A percentile compares a stretch with the other conserved stretches of the same genome.
phyloP scores from a whole-genome alignment of 2,329 filamentous ascomycete genomes.

The Falciphora oryzae region DNA sequence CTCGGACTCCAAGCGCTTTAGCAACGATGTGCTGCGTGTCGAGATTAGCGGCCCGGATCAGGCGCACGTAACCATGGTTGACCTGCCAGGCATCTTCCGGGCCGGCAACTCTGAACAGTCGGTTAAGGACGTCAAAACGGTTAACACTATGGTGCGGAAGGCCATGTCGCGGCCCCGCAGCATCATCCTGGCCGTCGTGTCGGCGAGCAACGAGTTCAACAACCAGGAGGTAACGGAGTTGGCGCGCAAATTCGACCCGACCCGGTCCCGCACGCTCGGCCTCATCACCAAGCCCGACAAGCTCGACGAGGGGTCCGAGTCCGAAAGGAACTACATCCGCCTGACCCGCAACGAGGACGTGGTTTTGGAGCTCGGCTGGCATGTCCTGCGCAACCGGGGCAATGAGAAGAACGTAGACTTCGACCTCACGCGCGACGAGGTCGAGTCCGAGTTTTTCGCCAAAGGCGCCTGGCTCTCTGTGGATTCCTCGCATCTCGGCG shows the following conservation, averaged over 20 bases:
- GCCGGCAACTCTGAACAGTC: no score
- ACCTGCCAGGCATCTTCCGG: slow-evolving; percentile 52
- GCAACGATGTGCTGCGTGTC: slow-evolving; percentile 39
- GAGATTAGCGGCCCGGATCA: slow-evolving; percentile 41
- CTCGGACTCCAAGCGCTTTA: slow-evolving; percentile 31
- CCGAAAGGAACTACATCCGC: slow-evolving; percentile 32
- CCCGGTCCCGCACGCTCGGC: slow-evolving; percentile 39
- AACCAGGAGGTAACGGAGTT: slow-evolving; percentile 51
- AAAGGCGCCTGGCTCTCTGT: slow-evolving; percentile 30
- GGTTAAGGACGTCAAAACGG: slow-evolving; percentile 36
- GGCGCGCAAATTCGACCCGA: slow-evolving; percentile 31
- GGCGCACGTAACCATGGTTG: slow-evolving; percentile 51
- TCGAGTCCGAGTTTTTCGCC: slow-evolving; percentile 39
- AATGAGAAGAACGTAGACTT: slow-evolving; percentile 26
- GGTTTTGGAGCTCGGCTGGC: slow-evolving; percentile 45
- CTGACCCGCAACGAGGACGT: slow-evolving; percentile 41
- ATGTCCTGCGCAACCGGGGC: slow-evolving; percentile 42
- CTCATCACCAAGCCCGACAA: slow-evolving; percentile 54
- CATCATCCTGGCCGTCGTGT: slow-evolving; percentile 55
- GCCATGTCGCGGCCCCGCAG: slow-evolving; percentile 49
- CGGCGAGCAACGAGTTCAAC: slow-evolving; percentile 46
- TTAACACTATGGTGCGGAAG: slow-evolving; percentile 38
- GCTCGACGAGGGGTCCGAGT: slow-evolving; percentile 29
- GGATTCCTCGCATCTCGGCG: no score
- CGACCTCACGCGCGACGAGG: slow-evolving; percentile 29